These are phyloP conservation scores for Boletus reticuloceps DNA, from an alignment of 768 basidiomycete genomes.

Conservation along the genomic window DNA sequence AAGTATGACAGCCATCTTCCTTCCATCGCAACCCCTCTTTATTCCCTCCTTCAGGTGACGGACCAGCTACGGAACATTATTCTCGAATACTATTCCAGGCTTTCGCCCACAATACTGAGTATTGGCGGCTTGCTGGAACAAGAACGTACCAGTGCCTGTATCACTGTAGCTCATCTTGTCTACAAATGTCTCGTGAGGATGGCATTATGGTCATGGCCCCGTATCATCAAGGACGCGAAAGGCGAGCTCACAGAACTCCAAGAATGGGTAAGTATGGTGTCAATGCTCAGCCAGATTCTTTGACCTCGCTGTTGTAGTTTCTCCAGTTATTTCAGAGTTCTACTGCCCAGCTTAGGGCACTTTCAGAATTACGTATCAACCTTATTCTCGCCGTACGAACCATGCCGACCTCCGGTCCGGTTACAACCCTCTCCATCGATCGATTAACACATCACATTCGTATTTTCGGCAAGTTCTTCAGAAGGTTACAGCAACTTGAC, in stretches of 20 bases:
- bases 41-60: slow-evolving; percentile 17
- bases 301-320: slow-evolving; percentile 42
- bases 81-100: slow-evolving; percentile 57
- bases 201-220: slow-evolving; percentile 69
- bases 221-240: slow-evolving; percentile 40
- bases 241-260: slow-evolving; percentile 44
- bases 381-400: slow-evolving; percentile 45
- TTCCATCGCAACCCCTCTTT: background rate
- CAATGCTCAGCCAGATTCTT: background rate
- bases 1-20: slow-evolving; percentile 38
- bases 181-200: slow-evolving; percentile 77
- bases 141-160: slow-evolving; percentile 41
- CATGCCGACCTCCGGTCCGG: slow-evolving; percentile 32
- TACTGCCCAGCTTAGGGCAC: slow-evolving; percentile 48
- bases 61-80: slow-evolving; percentile 49
- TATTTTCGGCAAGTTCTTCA: slow-evolving; percentile 78
- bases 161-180: slow-evolving; percentile 61
- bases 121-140: slow-evolving; percentile 36
- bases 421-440: slow-evolving; percentile 47
- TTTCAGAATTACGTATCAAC: slow-evolving; percentile 57
- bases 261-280: slow-evolving; percentile 47
- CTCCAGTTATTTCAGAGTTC: slow-evolving; percentile 60
- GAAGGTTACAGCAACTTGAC: slow-evolving; percentile 66
- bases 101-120: slow-evolving; percentile 35
- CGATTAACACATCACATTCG: slow-evolving; percentile 66